Conservation (phyloP, 805 yeast genomes). For the Starmerella etchellsii region DNA sequence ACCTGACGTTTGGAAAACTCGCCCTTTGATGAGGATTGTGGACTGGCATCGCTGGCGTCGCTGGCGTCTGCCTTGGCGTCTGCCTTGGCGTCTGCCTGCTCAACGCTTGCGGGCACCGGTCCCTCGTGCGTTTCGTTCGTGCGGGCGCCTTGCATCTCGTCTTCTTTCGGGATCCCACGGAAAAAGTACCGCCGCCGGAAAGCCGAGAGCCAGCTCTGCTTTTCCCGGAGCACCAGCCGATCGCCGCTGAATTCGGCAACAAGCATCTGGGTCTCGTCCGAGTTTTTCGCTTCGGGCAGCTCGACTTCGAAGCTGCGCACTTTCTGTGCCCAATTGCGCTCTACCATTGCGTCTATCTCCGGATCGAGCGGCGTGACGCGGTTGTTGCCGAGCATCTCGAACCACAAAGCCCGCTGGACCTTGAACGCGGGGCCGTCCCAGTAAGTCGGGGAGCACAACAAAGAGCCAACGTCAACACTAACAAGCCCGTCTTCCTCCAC, state of each 20-base stretch:
- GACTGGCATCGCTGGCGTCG: neutral
- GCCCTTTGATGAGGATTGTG: neutral
- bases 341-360: conserved; percentile 44
- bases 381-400: conserved; percentile 36
- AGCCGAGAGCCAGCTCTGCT: conserved; percentile 3
- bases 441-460: conserved; percentile 53
- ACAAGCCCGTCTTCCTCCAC: conserved; percentile 77
- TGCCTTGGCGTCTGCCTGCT: neutral
- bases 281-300: conserved; percentile 17
- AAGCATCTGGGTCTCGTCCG: neutral
- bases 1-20: neutral
- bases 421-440: conserved; percentile 85
- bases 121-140: neutral
- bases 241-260: neutral
- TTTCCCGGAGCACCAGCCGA: neutral
- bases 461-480: conserved; percentile 47
- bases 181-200: conserved; percentile 1
- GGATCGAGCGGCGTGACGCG: conserved; percentile 38
- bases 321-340: conserved; percentile 33
- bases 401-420: conserved; percentile 80
- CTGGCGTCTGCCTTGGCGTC: neutral
- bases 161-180: conserved; percentile 2
- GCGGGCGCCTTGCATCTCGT: neutral
- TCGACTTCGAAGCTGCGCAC: neutral
- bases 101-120: neutral